A percentile compares a stretch with the other conserved stretches of the same genome.
phyloP scores from a whole-genome alignment of 306 rosid genomes.

The Vigna mungo region DNA sequence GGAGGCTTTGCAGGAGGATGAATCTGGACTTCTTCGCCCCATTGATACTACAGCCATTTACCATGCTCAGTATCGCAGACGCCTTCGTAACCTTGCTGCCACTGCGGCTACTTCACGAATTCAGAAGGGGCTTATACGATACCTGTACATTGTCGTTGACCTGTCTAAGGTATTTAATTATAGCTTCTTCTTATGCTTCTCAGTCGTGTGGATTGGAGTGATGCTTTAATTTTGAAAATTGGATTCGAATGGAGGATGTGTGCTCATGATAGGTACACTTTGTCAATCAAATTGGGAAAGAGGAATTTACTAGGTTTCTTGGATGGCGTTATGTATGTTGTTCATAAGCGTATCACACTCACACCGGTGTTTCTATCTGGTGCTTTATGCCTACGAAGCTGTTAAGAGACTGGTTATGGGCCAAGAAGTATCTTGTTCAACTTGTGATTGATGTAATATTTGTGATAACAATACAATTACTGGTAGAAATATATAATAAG shows the following conservation, averaged over 20 bases:
- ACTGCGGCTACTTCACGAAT: slow-evolving; percentile 73
- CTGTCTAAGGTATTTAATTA: slow-evolving; percentile 70
- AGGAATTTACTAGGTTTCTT: slow-evolving; percentile 32
- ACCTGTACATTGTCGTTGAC: slow-evolving; percentile 74
- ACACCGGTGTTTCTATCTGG: slow-evolving; percentile 21
- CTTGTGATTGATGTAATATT: neutral
- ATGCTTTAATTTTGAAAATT: slow-evolving; percentile 29
- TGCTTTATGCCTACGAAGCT: slow-evolving; percentile 15
- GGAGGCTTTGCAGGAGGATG: slow-evolving; percentile 95
- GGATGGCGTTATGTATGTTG: neutral
- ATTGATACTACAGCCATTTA: slow-evolving; percentile 73
- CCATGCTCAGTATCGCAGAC: slow-evolving; percentile 92
- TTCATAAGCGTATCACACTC: slow-evolving; percentile 15
- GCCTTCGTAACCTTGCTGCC: slow-evolving; percentile 75
- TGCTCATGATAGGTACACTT: slow-evolving; percentile 18
- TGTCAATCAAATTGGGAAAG: slow-evolving; percentile 1
- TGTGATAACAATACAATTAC: neutral
- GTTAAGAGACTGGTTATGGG: slow-evolving; percentile 30
- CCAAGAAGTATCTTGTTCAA: slow-evolving; percentile 26
- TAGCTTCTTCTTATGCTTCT: slow-evolving; percentile 3
- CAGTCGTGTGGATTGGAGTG: neutral
- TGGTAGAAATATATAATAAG: neutral
- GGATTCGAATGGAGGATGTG: slow-evolving; percentile 20
- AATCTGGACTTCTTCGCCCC: slow-evolving; percentile 96
- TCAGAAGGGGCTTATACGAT: slow-evolving; percentile 96